A percentile compares a stretch with the other conserved stretches of the same genome.
These are phyloP conservation scores for Coemansia sp. DNA, from an alignment of 192 early-diverging fungal species.

Conservation along the genomic window DNA sequence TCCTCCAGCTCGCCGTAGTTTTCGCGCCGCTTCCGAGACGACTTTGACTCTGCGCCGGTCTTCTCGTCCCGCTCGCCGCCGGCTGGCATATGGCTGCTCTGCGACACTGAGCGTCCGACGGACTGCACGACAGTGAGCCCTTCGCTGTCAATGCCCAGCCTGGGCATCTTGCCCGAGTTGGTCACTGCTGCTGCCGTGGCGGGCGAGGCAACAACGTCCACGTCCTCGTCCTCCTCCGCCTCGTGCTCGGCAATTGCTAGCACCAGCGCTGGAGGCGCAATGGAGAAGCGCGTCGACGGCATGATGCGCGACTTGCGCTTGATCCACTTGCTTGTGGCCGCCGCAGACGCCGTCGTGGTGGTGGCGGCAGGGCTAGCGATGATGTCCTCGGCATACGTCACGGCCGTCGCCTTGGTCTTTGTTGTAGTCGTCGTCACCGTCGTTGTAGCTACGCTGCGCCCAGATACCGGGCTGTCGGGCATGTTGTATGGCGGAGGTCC, in stretches of 20 bases:
- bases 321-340: constrained; percentile 32
- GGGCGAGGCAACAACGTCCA: constrained; percentile 21
- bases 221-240: constrained; percentile 16
- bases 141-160: not conserved
- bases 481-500: not conserved
- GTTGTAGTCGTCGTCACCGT: not conserved
- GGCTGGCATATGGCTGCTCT: constrained; percentile 1
- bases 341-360: not conserved
- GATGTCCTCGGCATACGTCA: constrained; percentile 5
- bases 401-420: not conserved
- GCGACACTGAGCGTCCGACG: constrained; percentile 2
- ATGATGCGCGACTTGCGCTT: constrained; percentile 54
- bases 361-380: not conserved
- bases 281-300: constrained; percentile 30
- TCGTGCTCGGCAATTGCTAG: constrained; percentile 8
- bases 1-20: constrained; percentile 58
- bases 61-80: constrained; percentile 24
- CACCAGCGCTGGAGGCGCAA: constrained; percentile 4
- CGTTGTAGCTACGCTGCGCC: not conserved
- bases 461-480: not conserved
- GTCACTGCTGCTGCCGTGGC: constrained; percentile 6
- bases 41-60: constrained; percentile 23
- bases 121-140: not conserved
- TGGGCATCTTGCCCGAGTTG: constrained; percentile 3
- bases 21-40: constrained; percentile 48